A percentile compares a stretch with the other conserved stretches of the same genome.
Evolutionary conservation across 2,329 filamentous ascomycete genomes (phyloP).

Genomic region (Nannizzia gypsea): DNA sequence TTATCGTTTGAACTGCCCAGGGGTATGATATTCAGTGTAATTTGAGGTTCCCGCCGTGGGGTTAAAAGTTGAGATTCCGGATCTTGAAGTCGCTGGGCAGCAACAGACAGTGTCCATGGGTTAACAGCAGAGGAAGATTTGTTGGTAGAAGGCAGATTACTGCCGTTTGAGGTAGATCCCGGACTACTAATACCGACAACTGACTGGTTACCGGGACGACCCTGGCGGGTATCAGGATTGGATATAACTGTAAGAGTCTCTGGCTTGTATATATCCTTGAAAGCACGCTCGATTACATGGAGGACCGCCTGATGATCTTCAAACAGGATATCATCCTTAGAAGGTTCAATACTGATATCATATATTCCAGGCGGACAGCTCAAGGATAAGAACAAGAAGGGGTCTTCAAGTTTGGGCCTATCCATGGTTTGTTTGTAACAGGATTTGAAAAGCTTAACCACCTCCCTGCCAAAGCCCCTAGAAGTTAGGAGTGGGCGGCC

Average conservation of each 20-base stretch:
- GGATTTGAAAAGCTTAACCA: slow-evolving; percentile 41
- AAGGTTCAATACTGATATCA: slow-evolving; percentile 52
- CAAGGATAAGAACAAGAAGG: slow-evolving; percentile 46
- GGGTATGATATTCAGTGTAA: not conserved
- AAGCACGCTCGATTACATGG: slow-evolving; percentile 33
- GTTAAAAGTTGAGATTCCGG: slow-evolving; percentile 15
- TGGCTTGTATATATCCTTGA: slow-evolving; percentile 28
- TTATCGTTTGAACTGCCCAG: not conserved
- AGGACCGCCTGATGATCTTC: slow-evolving; percentile 37
- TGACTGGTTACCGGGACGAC: not conserved
- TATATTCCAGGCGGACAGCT: slow-evolving; percentile 44
- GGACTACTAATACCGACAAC: not conserved
- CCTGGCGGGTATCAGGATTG: not conserved
- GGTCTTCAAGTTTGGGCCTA: slow-evolving; percentile 31
- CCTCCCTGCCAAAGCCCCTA: slow-evolving; percentile 43
- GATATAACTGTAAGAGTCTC: slow-evolving; percentile 9
- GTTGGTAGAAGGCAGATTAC: not conserved
- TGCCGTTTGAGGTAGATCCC: not conserved
- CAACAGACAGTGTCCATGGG: slow-evolving; percentile 27
- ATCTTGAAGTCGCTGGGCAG: not conserved
- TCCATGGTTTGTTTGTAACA: slow-evolving; percentile 29
- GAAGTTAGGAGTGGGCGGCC: slow-evolving; percentile 41
- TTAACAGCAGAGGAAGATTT: slow-evolving; percentile 15
- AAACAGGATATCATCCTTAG: slow-evolving; percentile 52
- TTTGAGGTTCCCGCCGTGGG: slow-evolving; percentile 6